Conservation (phyloP, 202 grass and related monocot species). For the Alloteropsis angusta region DNA sequence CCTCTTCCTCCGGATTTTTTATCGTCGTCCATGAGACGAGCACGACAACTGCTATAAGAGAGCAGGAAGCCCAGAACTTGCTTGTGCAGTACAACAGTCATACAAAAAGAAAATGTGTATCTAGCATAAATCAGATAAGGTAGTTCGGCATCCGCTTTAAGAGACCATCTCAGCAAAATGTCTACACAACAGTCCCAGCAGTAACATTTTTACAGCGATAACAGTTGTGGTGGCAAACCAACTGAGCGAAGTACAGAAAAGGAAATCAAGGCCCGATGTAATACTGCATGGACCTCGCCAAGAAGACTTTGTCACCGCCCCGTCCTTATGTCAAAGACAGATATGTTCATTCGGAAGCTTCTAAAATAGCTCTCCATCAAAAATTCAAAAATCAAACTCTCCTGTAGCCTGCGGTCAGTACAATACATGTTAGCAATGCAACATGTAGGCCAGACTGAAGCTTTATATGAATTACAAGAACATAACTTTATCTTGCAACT, state of each 20-base stretch:
- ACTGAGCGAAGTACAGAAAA: constrained; percentile 26
- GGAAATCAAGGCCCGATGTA: constrained; percentile 13
- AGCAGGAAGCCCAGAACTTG: not conserved
- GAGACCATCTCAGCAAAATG: constrained; percentile 25
- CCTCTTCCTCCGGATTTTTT: too few species aligned
- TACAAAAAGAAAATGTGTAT: not conserved
- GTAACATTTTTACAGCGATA: constrained; percentile 41
- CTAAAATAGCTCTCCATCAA: constrained; percentile 38
- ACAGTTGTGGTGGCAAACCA: constrained; percentile 21
- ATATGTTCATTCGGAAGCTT: constrained; percentile 36
- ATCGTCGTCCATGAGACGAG: too few species aligned
- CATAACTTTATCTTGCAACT: not conserved
- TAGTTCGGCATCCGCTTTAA: constrained; percentile 20
- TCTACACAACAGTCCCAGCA: constrained; percentile 16
- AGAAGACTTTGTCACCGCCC: constrained; percentile 21
- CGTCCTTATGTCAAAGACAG: constrained; percentile 46
- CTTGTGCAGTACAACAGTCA: not conserved
- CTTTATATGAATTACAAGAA: not conserved
- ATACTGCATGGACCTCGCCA: constrained; percentile 17
- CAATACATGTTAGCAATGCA: constrained; percentile 18
- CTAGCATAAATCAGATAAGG: constrained; percentile 18
- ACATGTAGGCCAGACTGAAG: not conserved
- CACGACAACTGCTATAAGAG: not conserved
- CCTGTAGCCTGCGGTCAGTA: constrained; percentile 52
- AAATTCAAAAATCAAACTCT: constrained; percentile 92